A percentile compares a stretch with the other conserved stretches of the same genome.
Conservation (phyloP, 2,329 filamentous ascomycete genomes). For the Niveomyces coronatus region DNA sequence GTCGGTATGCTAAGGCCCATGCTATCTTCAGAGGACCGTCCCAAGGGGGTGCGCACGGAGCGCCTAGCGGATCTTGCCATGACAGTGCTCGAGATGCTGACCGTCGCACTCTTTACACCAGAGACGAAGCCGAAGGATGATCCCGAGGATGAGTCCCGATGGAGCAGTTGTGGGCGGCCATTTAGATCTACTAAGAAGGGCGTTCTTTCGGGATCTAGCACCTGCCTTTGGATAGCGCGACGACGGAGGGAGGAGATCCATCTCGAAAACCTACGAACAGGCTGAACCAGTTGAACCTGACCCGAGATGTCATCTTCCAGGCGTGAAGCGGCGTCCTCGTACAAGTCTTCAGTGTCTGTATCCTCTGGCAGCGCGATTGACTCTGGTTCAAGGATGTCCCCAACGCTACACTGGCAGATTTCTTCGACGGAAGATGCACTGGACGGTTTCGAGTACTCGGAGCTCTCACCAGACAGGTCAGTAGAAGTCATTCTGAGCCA, state of each 20-base stretch:
- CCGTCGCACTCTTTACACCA: slow-evolving; percentile 70
- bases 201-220: slow-evolving; percentile 8
- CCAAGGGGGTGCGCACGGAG: slow-evolving; percentile 5
- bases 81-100: slow-evolving; percentile 57
- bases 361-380: slow-evolving; percentile 4
- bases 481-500: slow-evolving; percentile 8
- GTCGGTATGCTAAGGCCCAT: slow-evolving; percentile 43
- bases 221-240: slow-evolving; percentile 34
- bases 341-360: slow-evolving; percentile 3
- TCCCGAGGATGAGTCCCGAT: slow-evolving; percentile 54
- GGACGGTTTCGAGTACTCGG: background rate
- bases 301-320: slow-evolving; percentile 3
- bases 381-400: background rate
- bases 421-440: slow-evolving; percentile 5
- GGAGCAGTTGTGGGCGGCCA: slow-evolving; percentile 13
- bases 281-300: slow-evolving; percentile 2
- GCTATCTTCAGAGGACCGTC: slow-evolving; percentile 53
- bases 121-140: slow-evolving; percentile 73
- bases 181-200: background rate
- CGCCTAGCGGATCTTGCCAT: slow-evolving; percentile 5
- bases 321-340: slow-evolving; percentile 3
- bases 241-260: slow-evolving; percentile 64
- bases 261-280: slow-evolving; percentile 24
- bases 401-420: slow-evolving; percentile 3
- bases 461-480: slow-evolving; percentile 1